Percentiles rank a stretch among this genome's conserved stretches.
phyloP scores from a whole-genome alignment of 495 filamentous ascomycete genomes.

The Xylaria sp. region DNA sequence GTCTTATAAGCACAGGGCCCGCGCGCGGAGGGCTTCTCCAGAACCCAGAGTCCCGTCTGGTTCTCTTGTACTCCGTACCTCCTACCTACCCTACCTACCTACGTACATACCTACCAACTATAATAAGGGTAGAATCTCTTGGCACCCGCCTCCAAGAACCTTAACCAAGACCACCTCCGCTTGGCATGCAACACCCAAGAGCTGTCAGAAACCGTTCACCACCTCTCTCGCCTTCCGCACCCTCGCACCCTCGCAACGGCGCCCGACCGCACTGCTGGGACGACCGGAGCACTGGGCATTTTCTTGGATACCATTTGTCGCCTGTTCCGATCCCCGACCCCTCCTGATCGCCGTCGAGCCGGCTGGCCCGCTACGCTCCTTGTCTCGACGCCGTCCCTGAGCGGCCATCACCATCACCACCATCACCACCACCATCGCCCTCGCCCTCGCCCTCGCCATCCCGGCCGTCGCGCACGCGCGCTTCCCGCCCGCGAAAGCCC shows the following conservation, averaged over 20 bases:
- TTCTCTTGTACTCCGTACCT: conserved; percentile 16
- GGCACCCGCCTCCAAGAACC: conserved; percentile 40
- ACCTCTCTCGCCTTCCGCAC: conserved; percentile 18
- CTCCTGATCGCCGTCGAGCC: conserved; percentile 8
- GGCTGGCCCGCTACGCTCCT: conserved; percentile 22
- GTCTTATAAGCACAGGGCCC: not conserved
- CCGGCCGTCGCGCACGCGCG: conserved; percentile 24
- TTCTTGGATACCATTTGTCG: conserved; percentile 21
- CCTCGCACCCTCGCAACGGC: conserved; percentile 30
- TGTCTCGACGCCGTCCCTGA: not conserved
- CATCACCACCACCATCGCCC: no score
- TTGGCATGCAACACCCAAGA: conserved; percentile 48
- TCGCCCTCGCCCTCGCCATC: no score
- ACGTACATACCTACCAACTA: no score
- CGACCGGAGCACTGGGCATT: conserved; percentile 24
- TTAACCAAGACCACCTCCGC: conserved; percentile 45
- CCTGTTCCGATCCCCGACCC: not conserved
- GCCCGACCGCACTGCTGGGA: conserved; percentile 30
- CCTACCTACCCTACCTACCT: no score
- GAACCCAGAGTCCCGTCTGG: not conserved
- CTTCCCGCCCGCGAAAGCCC: not conserved
- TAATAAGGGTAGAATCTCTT: conserved; percentile 42
- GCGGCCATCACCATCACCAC: conserved; percentile 7
- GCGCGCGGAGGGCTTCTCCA: not conserved
- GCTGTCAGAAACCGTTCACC: conserved; percentile 31